These are phyloP conservation scores for Cadophora malorum DNA, from an alignment of 2,329 filamentous ascomycete species.

Conservation along the genomic window DNA sequence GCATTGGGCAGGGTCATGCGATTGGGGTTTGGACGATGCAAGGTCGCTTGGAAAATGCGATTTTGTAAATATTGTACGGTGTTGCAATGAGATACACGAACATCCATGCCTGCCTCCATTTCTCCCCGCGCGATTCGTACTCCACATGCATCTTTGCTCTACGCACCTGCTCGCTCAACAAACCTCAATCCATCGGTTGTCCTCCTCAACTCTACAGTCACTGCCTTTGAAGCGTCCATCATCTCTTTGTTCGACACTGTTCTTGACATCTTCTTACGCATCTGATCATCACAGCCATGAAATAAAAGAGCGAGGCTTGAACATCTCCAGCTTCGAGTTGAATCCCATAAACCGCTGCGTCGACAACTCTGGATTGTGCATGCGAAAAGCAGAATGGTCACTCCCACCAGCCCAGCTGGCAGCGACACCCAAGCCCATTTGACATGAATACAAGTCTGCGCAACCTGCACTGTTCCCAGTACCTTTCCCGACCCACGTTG, in stretches of 20 bases:
- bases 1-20: background rate
- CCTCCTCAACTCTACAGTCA: background rate
- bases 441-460: background rate
- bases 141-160: background rate
- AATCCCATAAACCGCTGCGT: background rate
- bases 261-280: background rate
- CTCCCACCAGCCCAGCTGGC: background rate
- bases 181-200: background rate
- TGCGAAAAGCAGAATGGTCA: background rate
- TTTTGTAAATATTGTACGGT: background rate
- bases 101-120: background rate
- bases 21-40: background rate
- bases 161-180: background rate
- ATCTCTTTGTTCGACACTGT: background rate
- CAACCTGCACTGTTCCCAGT: background rate
- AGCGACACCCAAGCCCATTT: background rate
- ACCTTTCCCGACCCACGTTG: background rate
- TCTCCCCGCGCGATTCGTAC: background rate
- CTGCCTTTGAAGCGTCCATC: background rate
- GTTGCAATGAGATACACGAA: background rate
- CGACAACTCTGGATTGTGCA: background rate
- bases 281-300: background rate
- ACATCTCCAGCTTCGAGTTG: background rate
- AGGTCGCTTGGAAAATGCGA: background rate
- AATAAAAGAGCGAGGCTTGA: background rate